Percentiles rank a stretch among this genome's conserved stretches.
These are phyloP conservation scores for Thelonectria blattea DNA, from an alignment of 2,329 filamentous ascomycete species.

Conservation along the genomic window DNA sequence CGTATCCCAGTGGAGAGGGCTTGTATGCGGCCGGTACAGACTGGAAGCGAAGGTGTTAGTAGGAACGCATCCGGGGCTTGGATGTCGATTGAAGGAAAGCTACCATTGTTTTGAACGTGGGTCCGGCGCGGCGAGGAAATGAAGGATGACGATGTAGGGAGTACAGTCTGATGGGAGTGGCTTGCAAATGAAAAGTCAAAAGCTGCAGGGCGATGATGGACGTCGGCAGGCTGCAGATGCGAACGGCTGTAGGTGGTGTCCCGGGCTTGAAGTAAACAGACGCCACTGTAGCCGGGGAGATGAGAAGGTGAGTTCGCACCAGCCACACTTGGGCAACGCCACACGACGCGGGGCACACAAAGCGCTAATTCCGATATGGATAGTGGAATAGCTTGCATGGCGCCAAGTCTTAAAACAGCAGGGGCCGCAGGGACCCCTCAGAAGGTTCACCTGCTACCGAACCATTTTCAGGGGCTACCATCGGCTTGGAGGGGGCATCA, in stretches of 20 bases:
- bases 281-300: conserved; percentile 34
- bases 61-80: conserved; percentile 31
- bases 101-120: conserved; percentile 44
- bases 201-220: conserved; percentile 5
- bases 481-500: conserved; percentile 15
- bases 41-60: conserved; percentile 47
- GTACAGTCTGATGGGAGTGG: neutral
- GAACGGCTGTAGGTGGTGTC: conserved; percentile 13
- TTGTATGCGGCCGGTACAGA: conserved; percentile 67
- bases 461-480: conserved; percentile 33
- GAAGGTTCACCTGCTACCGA: conserved; percentile 19
- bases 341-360: conserved; percentile 20
- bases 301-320: neutral
- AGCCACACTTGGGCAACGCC: conserved; percentile 23
- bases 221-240: conserved; percentile 27
- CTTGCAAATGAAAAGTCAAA: neutral
- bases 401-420: conserved; percentile 27
- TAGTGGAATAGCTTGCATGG: conserved; percentile 32
- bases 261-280: conserved; percentile 35
- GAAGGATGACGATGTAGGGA: conserved; percentile 27
- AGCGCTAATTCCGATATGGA: conserved; percentile 14
- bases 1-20: conserved; percentile 74
- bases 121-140: conserved; percentile 28
- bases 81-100: conserved; percentile 30
- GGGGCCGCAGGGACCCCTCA: conserved; percentile 21